Conservation (phyloP, 306 rosid genomes). For the Trifolium dubium region DNA sequence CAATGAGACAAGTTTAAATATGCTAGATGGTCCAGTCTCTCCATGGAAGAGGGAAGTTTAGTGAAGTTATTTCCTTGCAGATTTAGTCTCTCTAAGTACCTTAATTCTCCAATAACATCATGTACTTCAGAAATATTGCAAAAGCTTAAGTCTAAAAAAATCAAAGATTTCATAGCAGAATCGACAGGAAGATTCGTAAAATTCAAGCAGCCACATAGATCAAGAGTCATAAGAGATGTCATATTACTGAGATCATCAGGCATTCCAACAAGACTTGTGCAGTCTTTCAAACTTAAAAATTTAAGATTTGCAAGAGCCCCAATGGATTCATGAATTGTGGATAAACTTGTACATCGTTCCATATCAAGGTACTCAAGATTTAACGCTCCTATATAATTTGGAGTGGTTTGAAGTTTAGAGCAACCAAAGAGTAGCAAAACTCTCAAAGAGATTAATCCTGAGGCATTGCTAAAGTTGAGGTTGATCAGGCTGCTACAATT, state of each 20-base stretch:
- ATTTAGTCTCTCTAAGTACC: slow-evolving; percentile 23
- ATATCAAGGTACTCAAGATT: slow-evolving; percentile 8
- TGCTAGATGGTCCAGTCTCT: neutral
- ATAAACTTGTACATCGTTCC: slow-evolving; percentile 4
- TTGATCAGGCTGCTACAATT: neutral
- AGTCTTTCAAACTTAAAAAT: slow-evolving; percentile 13
- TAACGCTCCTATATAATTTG: neutral
- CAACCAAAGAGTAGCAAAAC: slow-evolving; percentile 6
- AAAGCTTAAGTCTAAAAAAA: neutral
- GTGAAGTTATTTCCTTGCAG: slow-evolving; percentile 17
- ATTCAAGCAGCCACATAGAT: neutral
- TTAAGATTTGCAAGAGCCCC: neutral
- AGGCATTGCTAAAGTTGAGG: neutral
- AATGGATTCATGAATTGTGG: neutral
- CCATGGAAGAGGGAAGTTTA: neutral
- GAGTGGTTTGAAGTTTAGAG: neutral
- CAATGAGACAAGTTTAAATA: slow-evolving; percentile 15
- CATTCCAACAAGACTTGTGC: neutral
- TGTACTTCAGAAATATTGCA: neutral
- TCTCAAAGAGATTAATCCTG: neutral
- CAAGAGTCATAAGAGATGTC: slow-evolving; percentile 5
- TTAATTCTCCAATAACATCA: slow-evolving; percentile 4
- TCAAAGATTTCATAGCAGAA: neutral
- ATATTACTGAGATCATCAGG: neutral
- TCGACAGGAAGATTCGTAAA: neutral